These are phyloP conservation scores for Naganishia randhawae DNA, from an alignment of 768 basidiomycete genomes.

Conservation along the genomic window DNA sequence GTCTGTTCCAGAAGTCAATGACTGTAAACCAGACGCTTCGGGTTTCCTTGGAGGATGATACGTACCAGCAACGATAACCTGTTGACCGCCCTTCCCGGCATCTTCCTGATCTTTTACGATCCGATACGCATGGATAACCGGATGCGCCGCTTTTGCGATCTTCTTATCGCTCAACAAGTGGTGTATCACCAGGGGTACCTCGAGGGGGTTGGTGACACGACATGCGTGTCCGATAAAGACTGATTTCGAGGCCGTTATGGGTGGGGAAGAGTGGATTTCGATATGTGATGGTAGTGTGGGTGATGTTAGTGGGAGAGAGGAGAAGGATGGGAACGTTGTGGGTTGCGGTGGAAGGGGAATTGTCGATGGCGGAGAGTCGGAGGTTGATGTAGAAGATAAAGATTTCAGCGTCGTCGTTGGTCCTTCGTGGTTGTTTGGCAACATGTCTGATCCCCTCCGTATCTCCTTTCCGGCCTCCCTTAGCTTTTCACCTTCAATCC, in stretches of 20 bases:
- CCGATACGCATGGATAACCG: slow-evolving; percentile 40
- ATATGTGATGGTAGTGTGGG: slow-evolving; percentile 44
- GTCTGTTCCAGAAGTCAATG: slow-evolving; percentile 56
- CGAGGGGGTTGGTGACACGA: slow-evolving; percentile 67
- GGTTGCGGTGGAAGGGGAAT: slow-evolving; percentile 10
- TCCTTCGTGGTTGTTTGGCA: slow-evolving; percentile 12
- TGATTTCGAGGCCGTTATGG: slow-evolving; percentile 81
- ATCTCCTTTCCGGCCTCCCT: slow-evolving; percentile 33
- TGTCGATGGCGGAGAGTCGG: slow-evolving; percentile 8
- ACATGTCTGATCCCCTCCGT: background rate
- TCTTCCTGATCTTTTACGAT: slow-evolving; percentile 46
- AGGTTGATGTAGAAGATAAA: background rate
- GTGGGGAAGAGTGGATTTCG: slow-evolving; percentile 67
- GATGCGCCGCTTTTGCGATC: slow-evolving; percentile 46
- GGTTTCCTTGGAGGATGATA: background rate
- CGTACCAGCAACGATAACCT: slow-evolving; percentile 35
- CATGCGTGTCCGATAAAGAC: slow-evolving; percentile 82
- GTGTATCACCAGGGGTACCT: slow-evolving; percentile 57
- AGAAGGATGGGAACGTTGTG: slow-evolving; percentile 1
- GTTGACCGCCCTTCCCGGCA: slow-evolving; percentile 30
- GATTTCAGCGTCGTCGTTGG: slow-evolving; percentile 4
- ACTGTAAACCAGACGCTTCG: background rate
- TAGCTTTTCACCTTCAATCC: slow-evolving; percentile 33
- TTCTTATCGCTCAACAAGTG: slow-evolving; percentile 49
- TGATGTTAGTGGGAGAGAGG: background rate